Evolutionary conservation across 306 rosid species (phyloP).

Genomic region (Pyrus pyrifolia): DNA sequence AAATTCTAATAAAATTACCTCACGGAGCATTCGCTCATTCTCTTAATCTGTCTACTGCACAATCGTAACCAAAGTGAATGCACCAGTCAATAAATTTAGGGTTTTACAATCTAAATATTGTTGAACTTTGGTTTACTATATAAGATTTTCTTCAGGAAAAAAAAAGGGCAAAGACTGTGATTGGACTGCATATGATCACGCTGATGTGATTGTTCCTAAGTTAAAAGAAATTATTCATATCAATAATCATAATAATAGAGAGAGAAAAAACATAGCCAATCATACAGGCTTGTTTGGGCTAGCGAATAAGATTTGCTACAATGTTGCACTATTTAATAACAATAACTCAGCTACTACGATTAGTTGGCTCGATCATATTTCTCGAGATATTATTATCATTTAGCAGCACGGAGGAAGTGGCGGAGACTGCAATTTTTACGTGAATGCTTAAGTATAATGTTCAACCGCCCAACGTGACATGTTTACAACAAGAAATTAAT

Average conservation of each 20-base stretch:
- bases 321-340: background rate
- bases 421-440: background rate
- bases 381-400: no score
- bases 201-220: background rate
- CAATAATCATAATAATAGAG: background rate
- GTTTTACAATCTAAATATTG: no score
- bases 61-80: no score
- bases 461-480: background rate
- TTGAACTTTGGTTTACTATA: no score
- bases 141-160: background rate
- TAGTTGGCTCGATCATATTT: no score
- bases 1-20: no score
- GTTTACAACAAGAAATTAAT: background rate
- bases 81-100: no score
- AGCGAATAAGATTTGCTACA: background rate
- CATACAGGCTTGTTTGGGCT: background rate
- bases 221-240: background rate
- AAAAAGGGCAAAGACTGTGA: background rate
- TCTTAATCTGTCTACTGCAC: no score
- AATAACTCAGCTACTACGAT: background rate
- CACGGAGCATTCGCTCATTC: no score
- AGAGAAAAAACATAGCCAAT: background rate
- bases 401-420: background rate
- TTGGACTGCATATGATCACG: background rate
- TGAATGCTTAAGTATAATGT: background rate